These are phyloP conservation scores for Saccharomyces hybrid DNA, from an alignment of 1,139 yeast genomes.

Conservation along the genomic window DNA sequence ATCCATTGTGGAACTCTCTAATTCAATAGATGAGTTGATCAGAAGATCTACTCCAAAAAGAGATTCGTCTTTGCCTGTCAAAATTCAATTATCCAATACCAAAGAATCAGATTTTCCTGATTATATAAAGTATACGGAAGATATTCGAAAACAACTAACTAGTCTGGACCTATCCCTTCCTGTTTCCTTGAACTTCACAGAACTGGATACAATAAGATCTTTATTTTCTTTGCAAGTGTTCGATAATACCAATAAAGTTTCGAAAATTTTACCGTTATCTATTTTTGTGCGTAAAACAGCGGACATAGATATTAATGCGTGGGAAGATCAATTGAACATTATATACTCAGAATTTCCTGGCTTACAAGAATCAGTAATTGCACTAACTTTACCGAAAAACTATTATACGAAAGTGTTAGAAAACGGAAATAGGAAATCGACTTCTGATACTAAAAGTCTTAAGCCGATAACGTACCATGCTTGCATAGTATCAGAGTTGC, in stretches of 20 bases:
- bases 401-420: not conserved
- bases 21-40: slow-evolving; percentile 5
- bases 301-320: not conserved
- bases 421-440: not conserved
- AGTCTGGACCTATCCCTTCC: not conserved
- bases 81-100: not conserved
- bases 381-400: not conserved
- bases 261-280: not conserved
- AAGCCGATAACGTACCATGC: not conserved
- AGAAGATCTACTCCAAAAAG: not conserved
- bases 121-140: not conserved
- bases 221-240: not conserved
- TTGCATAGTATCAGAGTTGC: not conserved
- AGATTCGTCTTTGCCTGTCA: not conserved
- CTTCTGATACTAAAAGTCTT: not conserved
- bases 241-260: not conserved
- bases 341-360: not conserved
- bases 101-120: not conserved
- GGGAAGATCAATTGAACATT: not conserved
- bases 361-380: not conserved
- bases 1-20: not conserved
- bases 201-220: not conserved
- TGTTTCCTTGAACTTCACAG: not conserved
- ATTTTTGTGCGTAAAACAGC: not conserved
- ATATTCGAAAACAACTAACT: not conserved